Conservation (phyloP, 768 basidiomycete species). For the Kwoniella bestiolae region DNA sequence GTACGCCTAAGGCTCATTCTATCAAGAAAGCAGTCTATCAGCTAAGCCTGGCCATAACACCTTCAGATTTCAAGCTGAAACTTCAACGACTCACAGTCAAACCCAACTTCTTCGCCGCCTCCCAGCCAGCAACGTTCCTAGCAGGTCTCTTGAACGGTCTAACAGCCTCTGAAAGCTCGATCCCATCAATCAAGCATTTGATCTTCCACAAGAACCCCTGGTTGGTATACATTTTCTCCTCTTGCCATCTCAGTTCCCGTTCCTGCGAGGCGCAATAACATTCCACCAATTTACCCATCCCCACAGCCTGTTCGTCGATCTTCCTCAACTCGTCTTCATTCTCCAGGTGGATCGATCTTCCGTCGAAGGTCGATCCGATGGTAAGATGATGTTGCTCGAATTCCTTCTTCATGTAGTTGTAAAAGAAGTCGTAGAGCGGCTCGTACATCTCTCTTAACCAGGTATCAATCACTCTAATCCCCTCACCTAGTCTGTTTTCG, state of each 20-base stretch:
- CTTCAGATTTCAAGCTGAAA: not conserved
- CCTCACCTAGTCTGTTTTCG: constrained; percentile 24
- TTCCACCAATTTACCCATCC: constrained; percentile 40
- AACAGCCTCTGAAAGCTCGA: constrained; percentile 42
- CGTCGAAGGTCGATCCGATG: constrained; percentile 29
- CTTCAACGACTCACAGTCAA: constrained; percentile 49
- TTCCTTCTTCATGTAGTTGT: constrained; percentile 46
- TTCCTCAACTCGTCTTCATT: constrained; percentile 35
- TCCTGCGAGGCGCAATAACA: constrained; percentile 27
- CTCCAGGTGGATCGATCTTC: constrained; percentile 20
- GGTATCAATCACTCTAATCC: constrained; percentile 34
- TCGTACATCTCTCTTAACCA: constrained; percentile 55
- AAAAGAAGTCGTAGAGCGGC: constrained; percentile 51
- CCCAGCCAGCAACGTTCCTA: constrained; percentile 48
- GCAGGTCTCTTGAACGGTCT: constrained; percentile 43
- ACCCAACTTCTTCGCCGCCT: constrained; percentile 46
- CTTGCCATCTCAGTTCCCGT: constrained; percentile 37
- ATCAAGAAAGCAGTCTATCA: not conserved
- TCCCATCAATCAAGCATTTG: constrained; percentile 39
- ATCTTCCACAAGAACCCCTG: constrained; percentile 44
- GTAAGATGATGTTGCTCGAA: constrained; percentile 42
- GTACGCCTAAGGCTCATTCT: not conserved
- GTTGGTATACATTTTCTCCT: constrained; percentile 41
- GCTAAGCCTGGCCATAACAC: not conserved
- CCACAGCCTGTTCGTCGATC: constrained; percentile 32